These are phyloP conservation scores for Aspergillus tubingensis DNA, from an alignment of 2,329 filamentous ascomycete genomes.

Conservation along the genomic window DNA sequence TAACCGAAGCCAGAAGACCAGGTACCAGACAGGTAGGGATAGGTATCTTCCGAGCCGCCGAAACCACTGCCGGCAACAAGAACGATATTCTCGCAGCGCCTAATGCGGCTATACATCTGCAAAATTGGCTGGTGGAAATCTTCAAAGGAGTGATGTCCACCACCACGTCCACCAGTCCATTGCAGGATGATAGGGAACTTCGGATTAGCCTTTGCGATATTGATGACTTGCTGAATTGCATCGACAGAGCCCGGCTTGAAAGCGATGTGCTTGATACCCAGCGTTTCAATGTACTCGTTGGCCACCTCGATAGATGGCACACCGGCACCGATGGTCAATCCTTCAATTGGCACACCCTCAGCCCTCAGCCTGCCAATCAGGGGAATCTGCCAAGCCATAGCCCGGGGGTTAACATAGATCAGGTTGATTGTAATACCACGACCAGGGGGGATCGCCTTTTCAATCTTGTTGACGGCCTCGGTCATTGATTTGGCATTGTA, in stretches of 20 bases:
- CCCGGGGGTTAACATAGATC: conserved; percentile 86
- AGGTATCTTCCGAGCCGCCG: conserved; percentile 84
- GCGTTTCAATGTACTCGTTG: conserved; percentile 88
- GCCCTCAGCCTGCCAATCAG: conserved; percentile 76
- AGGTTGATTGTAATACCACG: conserved; percentile 87
- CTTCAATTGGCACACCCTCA: conserved; percentile 87
- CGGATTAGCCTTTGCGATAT: conserved; percentile 88
- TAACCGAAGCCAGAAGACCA: conserved; percentile 89
- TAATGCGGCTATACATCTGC: conserved; percentile 86
- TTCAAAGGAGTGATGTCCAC: conserved; percentile 90
- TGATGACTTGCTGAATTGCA: conserved; percentile 84
- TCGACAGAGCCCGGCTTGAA: conserved; percentile 92
- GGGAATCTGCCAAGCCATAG: conserved; percentile 92
- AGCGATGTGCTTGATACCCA: conserved; percentile 86
- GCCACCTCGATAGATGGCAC: conserved; percentile 91
- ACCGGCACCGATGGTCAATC: conserved; percentile 86
- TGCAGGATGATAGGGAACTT: conserved; percentile 86
- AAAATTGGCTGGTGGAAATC: conserved; percentile 91
- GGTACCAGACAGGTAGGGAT: conserved; percentile 83
- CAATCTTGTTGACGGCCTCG: conserved; percentile 78
- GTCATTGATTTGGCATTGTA: conserved; percentile 83
- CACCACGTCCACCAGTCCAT: conserved; percentile 91
- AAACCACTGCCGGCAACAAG: conserved; percentile 88
- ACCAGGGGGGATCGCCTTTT: conserved; percentile 78
- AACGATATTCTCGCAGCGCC: conserved; percentile 81